Evolutionary conservation across 148 eudicot genomes (phyloP).

Genomic region (Linanthus parryae): DNA sequence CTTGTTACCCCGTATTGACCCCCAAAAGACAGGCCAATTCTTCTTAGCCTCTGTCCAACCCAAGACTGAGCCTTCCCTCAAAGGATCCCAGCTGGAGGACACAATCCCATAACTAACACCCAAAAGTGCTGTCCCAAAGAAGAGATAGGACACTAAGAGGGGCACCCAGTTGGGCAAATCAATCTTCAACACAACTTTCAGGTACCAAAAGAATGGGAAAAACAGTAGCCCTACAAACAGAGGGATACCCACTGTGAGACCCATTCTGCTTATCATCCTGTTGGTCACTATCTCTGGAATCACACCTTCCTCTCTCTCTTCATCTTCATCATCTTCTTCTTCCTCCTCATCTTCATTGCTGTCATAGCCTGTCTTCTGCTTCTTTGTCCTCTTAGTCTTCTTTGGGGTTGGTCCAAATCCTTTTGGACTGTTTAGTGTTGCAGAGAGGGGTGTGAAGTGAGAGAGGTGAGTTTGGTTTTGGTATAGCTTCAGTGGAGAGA

Average conservation of each 20-base stretch:
- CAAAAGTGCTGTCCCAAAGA: slow-evolving; percentile 82
- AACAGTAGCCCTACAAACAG: slow-evolving; percentile 61
- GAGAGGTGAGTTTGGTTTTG: slow-evolving; percentile 8
- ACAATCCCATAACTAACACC: slow-evolving; percentile 98
- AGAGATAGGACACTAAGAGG: slow-evolving; percentile 75
- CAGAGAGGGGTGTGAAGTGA: slow-evolving; percentile 26
- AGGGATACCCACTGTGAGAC: slow-evolving; percentile 76
- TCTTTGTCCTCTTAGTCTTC: slow-evolving; percentile 36
- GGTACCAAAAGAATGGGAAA: slow-evolving; percentile 88
- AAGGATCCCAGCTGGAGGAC: slow-evolving; percentile 95
- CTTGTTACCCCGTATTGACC: slow-evolving; percentile 26
- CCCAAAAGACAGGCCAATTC: slow-evolving; percentile 80
- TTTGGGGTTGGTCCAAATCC: slow-evolving; percentile 63
- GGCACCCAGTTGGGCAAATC: slow-evolving; percentile 97
- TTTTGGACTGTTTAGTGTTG: slow-evolving; percentile 56
- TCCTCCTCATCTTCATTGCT: slow-evolving; percentile 36
- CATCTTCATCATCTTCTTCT: slow-evolving; percentile 35
- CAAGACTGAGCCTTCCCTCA: slow-evolving; percentile 87
- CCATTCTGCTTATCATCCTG: slow-evolving; percentile 85
- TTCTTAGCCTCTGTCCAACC: slow-evolving; percentile 71
- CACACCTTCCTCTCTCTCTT: slow-evolving; percentile 49
- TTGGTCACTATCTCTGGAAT: slow-evolving; percentile 94
- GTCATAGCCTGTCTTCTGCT: slow-evolving; percentile 22
- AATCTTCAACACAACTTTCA: slow-evolving; percentile 75
- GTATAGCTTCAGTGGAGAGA: slow-evolving; percentile 12